A percentile compares a stretch with the other conserved stretches of the same genome.
Conservation (phyloP, 2,329 filamentous ascomycete genomes). For the Nothopassalora personata region DNA sequence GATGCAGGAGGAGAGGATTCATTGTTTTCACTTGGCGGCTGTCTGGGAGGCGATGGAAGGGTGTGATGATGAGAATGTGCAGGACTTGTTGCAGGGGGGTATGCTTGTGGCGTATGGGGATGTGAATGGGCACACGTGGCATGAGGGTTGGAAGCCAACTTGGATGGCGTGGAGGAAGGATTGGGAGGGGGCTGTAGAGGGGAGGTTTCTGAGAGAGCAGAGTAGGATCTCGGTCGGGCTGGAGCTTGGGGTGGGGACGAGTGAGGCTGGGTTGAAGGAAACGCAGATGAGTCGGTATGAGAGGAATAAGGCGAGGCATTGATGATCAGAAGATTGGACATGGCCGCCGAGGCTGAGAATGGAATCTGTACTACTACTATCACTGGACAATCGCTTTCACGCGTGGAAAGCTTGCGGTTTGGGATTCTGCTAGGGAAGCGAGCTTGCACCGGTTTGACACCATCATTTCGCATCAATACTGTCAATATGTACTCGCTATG, state of each 20-base stretch:
- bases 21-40: slow-evolving; percentile 14
- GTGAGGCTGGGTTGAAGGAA: not conserved
- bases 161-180: slow-evolving; percentile 7
- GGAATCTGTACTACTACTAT: not conserved
- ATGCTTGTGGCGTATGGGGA: slow-evolving; percentile 9
- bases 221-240: slow-evolving; percentile 5
- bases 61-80: slow-evolving; percentile 7
- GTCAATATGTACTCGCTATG: not conserved
- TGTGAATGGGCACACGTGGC: slow-evolving; percentile 4
- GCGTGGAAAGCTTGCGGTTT: not conserved
- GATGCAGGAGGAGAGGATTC: slow-evolving; percentile 17
- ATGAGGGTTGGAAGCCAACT: slow-evolving; percentile 7
- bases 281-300: slow-evolving; percentile 1
- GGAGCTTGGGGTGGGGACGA: slow-evolving; percentile 7
- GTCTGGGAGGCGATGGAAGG: slow-evolving; percentile 16
- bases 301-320: slow-evolving; percentile 2
- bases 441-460: not conserved
- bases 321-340: not conserved
- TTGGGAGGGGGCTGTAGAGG: slow-evolving; percentile 9
- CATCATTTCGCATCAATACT: not conserved
- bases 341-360: not conserved
- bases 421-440: not conserved
- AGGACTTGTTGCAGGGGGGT: slow-evolving; percentile 4
- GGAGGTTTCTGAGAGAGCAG: slow-evolving; percentile 1
- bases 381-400: not conserved